phyloP scores from a whole-genome alignment of 2,329 filamentous ascomycete genomes.

The Colletotrichum karsti region DNA sequence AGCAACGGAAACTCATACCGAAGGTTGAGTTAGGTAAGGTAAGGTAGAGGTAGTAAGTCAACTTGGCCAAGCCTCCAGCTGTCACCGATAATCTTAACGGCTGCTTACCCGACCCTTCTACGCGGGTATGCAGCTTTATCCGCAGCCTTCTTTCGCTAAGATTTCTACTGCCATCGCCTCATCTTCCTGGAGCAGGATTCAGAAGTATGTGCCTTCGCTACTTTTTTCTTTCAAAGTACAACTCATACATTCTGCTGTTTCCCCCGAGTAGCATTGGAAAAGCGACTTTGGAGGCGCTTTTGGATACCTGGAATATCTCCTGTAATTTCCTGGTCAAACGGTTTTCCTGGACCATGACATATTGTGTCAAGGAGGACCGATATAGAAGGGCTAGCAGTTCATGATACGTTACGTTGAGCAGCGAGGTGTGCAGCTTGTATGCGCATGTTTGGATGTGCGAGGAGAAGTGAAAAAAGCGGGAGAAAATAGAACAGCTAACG shows the following conservation, averaged over 20 bases:
- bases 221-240: neutral
- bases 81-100: neutral
- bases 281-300: too few relatives aligned
- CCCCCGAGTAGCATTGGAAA: too few relatives aligned
- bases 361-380: neutral
- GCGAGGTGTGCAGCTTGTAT: neutral
- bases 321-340: neutral
- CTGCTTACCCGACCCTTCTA: neutral
- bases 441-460: neutral
- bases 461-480: neutral
- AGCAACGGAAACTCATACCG: too few relatives aligned
- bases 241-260: neutral
- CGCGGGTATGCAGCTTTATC: neutral
- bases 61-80: too few relatives aligned
- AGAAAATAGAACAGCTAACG: neutral
- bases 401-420: slow-evolving; percentile 7
- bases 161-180: neutral
- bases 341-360: too few relatives aligned
- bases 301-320: neutral
- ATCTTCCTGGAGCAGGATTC: neutral
- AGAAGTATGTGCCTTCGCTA: neutral
- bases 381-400: neutral
- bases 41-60: too few relatives aligned
- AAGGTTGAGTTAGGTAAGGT: too few relatives aligned
- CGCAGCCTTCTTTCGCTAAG: neutral